A percentile compares a stretch with the other conserved stretches of the same genome.
Conservation (phyloP, 495 filamentous ascomycete species). For the Penicillium verhagenii region DNA sequence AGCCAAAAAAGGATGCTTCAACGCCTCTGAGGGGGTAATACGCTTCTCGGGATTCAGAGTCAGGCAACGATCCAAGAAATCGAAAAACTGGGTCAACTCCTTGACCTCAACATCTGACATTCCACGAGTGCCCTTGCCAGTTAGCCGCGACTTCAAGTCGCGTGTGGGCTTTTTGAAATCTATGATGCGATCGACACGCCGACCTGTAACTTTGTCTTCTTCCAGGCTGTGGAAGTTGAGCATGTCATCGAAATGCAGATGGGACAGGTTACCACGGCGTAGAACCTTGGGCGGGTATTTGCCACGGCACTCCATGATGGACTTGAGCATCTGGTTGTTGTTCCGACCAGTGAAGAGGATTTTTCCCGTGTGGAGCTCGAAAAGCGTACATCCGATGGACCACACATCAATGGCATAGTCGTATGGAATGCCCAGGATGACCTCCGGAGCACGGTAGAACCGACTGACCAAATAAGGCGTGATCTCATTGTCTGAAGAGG, state of each 20-base stretch:
- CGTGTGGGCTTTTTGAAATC: conserved; percentile 77
- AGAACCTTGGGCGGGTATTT: conserved; percentile 87
- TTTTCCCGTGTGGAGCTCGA: conserved; percentile 95
- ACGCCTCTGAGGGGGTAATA: conserved; percentile 78
- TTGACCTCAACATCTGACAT: conserved; percentile 73
- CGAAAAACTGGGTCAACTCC: conserved; percentile 77
- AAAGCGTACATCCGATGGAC: conserved; percentile 95
- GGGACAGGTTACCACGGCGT: conserved; percentile 68
- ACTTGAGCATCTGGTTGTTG: conserved; percentile 96
- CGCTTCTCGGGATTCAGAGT: conserved; percentile 91
- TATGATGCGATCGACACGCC: conserved; percentile 67
- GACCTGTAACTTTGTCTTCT: conserved; percentile 80
- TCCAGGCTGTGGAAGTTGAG: conserved; percentile 85
- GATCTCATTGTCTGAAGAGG: conserved; percentile 84
- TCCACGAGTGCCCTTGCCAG: conserved; percentile 65
- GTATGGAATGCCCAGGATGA: conserved; percentile 93
- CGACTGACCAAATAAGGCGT: conserved; percentile 93
- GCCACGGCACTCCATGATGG: conserved; percentile 94
- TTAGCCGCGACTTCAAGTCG: conserved; percentile 74
- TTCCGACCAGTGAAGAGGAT: conserved; percentile 92
- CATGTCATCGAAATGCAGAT: conserved; percentile 81
- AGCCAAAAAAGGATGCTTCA: conserved; percentile 81
- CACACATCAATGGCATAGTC: conserved; percentile 95
- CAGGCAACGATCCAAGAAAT: conserved; percentile 83
- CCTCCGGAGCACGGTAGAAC: conserved; percentile 95